Conservation (phyloP, 2,329 filamentous ascomycete genomes). For the Pseudopithomyces chartarum region DNA sequence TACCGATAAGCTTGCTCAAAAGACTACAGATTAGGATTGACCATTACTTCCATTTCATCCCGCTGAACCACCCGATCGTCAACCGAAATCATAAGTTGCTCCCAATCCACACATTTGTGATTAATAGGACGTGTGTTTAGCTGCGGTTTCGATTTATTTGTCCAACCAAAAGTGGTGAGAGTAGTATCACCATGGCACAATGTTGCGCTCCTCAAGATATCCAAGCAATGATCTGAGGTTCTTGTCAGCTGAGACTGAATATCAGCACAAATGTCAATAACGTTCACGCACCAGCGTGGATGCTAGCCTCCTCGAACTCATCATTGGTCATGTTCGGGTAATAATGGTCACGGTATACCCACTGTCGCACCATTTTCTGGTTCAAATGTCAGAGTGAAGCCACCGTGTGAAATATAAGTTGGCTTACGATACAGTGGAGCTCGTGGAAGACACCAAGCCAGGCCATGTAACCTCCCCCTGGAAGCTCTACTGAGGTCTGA, state of each 20-base stretch:
- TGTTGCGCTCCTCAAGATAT: neutral
- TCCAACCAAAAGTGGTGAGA: constrained; percentile 5
- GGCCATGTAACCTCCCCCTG: constrained; percentile 6
- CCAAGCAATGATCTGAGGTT: constrained; percentile 5
- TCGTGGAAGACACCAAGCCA: constrained; percentile 8
- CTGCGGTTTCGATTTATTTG: neutral
- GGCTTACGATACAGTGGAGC: constrained; percentile 6
- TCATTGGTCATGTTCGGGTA: neutral
- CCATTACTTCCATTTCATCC: neutral
- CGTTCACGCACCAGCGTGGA: constrained; percentile 2
- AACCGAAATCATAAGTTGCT: neutral
- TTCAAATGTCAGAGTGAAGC: too few species aligned
- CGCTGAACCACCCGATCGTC: neutral
- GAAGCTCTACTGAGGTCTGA: neutral
- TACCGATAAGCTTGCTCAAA: neutral
- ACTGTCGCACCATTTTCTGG: constrained; percentile 7
- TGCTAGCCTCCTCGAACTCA: neutral
- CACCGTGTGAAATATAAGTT: neutral
- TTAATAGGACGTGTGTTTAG: neutral
- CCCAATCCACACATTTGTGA: constrained; percentile 5
- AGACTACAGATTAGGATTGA: neutral
- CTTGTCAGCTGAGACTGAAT: neutral
- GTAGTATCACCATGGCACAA: constrained; percentile 6
- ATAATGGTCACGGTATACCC: constrained; percentile 6
- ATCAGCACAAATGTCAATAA: neutral